Evolutionary conservation across 2,329 filamentous ascomycete genomes (phyloP).

Genomic region (Aspergillus costaricaensis): DNA sequence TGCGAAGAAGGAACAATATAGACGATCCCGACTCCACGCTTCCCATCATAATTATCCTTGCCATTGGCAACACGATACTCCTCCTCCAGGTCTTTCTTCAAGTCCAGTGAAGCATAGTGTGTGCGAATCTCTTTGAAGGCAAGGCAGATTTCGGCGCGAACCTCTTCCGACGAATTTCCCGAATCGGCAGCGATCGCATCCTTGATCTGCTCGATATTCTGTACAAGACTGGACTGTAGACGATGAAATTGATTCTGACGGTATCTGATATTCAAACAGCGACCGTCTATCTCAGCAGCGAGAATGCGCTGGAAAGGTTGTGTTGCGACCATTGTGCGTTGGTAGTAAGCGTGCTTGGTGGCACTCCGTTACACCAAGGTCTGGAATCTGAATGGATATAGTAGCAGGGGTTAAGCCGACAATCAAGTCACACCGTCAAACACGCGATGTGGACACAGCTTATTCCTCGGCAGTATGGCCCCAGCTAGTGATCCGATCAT

Average conservation of each 20-base stretch:
- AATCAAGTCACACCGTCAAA: neutral
- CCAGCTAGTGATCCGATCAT: neutral
- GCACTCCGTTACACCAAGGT: neutral
- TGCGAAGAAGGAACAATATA: conserved; percentile 53
- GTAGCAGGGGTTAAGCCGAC: neutral
- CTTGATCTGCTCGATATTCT: conserved; percentile 31
- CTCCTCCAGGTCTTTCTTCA: conserved; percentile 13
- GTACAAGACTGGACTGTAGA: conserved; percentile 37
- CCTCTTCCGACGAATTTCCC: conserved; percentile 33
- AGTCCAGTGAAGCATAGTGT: conserved; percentile 25
- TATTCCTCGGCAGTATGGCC: neutral
- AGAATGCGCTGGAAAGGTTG: conserved; percentile 31
- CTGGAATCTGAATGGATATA: neutral
- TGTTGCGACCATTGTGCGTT: conserved; percentile 15
- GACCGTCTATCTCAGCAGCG: conserved; percentile 42
- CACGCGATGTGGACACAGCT: neutral
- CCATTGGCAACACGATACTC: conserved; percentile 29
- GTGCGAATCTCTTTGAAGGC: conserved; percentile 30
- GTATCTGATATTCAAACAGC: conserved; percentile 41
- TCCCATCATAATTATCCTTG: conserved; percentile 20
- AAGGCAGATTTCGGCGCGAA: conserved; percentile 30
- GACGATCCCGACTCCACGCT: conserved; percentile 30
- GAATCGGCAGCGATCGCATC: conserved; percentile 37
- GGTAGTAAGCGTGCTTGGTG: neutral
- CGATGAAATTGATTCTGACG: conserved; percentile 43